Percentiles rank a stretch among this genome's conserved stretches.
phyloP scores from a whole-genome alignment of 2,329 filamentous ascomycete species.

The Ceratocystis alfenasii region DNA sequence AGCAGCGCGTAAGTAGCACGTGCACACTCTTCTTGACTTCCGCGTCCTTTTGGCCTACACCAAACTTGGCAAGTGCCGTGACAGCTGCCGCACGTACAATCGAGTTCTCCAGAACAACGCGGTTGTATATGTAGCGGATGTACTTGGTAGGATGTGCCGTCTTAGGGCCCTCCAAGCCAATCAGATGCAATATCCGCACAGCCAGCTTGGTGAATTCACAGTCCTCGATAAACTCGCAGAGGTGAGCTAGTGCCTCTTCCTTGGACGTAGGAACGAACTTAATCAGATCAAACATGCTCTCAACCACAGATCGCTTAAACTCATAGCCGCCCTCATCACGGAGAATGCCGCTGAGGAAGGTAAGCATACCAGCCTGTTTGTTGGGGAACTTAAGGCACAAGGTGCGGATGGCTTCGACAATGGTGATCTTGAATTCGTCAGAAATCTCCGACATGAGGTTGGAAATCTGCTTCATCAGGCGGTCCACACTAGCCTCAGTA shows the following conservation, averaged over 20 bases:
- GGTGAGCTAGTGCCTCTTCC: conserved; percentile 73
- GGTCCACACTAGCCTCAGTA: conserved; percentile 92
- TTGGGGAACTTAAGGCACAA: conserved; percentile 94
- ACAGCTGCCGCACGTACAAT: conserved; percentile 91
- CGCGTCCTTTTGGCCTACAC: conserved; percentile 87
- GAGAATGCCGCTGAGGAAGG: conserved; percentile 92
- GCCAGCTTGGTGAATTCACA: conserved; percentile 98
- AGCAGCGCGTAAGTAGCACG: conserved; percentile 80
- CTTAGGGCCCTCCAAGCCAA: conserved; percentile 89
- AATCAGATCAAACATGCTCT: conserved; percentile 98
- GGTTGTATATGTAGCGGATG: conserved; percentile 98
- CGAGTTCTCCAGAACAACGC: conserved; percentile 92
- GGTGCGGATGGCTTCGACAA: conserved; percentile 94
- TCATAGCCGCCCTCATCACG: conserved; percentile 96
- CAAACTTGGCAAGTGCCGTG: conserved; percentile 91
- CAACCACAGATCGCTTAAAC: conserved; percentile 93
- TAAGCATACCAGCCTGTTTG: conserved; percentile 96
- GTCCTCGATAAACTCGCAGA: conserved; percentile 98
- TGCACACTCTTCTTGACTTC: conserved; percentile 94
- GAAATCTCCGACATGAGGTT: conserved; percentile 98
- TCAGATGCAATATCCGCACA: conserved; percentile 84
- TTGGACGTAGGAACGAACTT: conserved; percentile 91
- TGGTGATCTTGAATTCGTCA: conserved; percentile 99
- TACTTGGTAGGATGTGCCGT: conserved; percentile 96
- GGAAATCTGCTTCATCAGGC: conserved; percentile 96